Percentiles rank a stretch among this genome's conserved stretches.
Evolutionary conservation across 805 yeast species (phyloP).

Genomic region (Monosporozyma servazzii): DNA sequence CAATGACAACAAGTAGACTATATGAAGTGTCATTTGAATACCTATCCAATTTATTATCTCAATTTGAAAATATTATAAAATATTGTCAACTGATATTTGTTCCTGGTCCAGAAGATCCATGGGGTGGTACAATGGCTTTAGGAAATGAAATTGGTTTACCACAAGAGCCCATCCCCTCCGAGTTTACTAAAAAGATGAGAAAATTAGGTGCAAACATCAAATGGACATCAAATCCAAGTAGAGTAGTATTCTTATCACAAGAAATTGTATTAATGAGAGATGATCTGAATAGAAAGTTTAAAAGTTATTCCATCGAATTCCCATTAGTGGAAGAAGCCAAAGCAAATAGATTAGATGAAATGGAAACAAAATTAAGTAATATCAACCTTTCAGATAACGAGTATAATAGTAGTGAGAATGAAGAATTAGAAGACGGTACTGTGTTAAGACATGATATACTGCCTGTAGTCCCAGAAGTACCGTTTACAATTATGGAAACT

Average conservation of each 20-base stretch:
- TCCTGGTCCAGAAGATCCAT: constrained; percentile 91
- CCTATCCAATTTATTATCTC: constrained; percentile 55
- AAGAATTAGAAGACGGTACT: background rate
- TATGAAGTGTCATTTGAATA: constrained; percentile 67
- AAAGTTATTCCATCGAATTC: constrained; percentile 57
- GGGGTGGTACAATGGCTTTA: constrained; percentile 39
- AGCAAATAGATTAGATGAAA: constrained; percentile 11
- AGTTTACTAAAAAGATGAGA: constrained; percentile 60
- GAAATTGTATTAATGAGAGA: constrained; percentile 72
- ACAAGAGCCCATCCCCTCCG: constrained; percentile 55
- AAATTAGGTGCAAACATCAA: constrained; percentile 45
- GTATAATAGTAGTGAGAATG: background rate
- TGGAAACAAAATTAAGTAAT: constrained; percentile 18
- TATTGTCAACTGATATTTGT: constrained; percentile 55
- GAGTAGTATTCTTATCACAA: constrained; percentile 72
- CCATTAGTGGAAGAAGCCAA: constrained; percentile 29
- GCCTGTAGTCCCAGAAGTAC: background rate
- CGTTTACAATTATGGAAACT: constrained; percentile 31
- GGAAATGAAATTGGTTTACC: constrained; percentile 41
- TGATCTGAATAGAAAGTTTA: constrained; percentile 59
- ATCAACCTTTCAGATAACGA: constrained; percentile 5
- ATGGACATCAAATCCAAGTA: constrained; percentile 70
- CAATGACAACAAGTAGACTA: constrained; percentile 40
- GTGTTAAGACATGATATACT: background rate
- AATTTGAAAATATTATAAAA: constrained; percentile 30